Base-by-base conservation (phyloP, 257 asterid species). In the Craterostigma plantagineum region DNA sequence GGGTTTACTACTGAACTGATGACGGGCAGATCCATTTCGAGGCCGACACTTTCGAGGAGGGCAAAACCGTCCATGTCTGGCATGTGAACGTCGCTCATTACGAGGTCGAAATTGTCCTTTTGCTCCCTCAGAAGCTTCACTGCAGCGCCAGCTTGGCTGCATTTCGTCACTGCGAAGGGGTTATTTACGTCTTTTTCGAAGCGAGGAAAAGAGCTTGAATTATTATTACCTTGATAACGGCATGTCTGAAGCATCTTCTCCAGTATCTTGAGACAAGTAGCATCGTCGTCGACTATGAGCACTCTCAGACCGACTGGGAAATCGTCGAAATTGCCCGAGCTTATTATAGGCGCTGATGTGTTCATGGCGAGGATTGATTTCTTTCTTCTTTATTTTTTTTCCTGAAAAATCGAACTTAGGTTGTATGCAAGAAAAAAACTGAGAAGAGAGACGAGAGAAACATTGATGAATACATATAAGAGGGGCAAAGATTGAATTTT, bases 261-360 rank as follows among this genome's bases (percentile, higher is more conserved):
- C 69, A 86, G 65, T 79, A 81, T 86, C 79, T 36, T 63, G 48
- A 86, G 73, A 38, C 96, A 81, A 51, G 87, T 78, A 11, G 79
- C 81, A 67, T 86, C 94, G 61, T 86, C 94, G 58, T 86, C 96
- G 38, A 80, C 96, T 12, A 85, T 80, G 16, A 85, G 92, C 8
- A 85, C 96, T 50, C 94, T 75, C 27, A 85, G 67, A 44, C 96
- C 96, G 15, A 59, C 92, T 55, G 96, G 96, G 56, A 85, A 85
- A 64, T 72, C 69, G 64, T 68, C 70, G 34, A 79, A 23, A 23
- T 23, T 6, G 2, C 30, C 30, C 6, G 30, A 23, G 30, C 30
- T 23, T 23, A n/a, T n/a, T n/a, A 6, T 2, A 23, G 30, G 30
- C 30, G 30, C 30, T 6, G 30, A n/a, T n/a, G 6, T 23, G n/a